phyloP scores from a whole-genome alignment of 352 stramenopile species.

The Elongisporangium anandrum region DNA sequence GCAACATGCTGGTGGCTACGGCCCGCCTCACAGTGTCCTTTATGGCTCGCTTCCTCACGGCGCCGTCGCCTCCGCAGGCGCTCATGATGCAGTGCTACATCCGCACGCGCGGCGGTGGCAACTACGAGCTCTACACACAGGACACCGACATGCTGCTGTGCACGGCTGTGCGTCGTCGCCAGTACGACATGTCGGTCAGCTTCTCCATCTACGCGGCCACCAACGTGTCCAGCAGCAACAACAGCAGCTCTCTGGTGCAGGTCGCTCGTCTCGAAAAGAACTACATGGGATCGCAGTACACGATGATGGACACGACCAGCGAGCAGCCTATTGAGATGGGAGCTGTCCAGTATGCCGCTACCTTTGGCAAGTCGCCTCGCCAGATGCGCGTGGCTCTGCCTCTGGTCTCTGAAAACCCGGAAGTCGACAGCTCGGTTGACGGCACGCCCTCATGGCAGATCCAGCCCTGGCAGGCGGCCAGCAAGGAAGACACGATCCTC shows the following conservation, averaged over 20 bases:
- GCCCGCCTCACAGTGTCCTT: constrained; percentile 52
- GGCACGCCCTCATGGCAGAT: constrained; percentile 48
- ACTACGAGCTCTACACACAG: constrained; percentile 85
- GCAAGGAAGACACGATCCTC: constrained; percentile 79
- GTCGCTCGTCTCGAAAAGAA: constrained; percentile 83
- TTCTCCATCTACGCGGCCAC: constrained; percentile 71
- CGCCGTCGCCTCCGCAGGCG: constrained; percentile 49
- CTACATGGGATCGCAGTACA: constrained; percentile 88
- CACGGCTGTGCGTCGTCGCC: constrained; percentile 68
- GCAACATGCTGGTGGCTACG: constrained; percentile 48
- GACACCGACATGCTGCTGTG: constrained; percentile 73
- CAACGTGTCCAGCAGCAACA: constrained; percentile 30
- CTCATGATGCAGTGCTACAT: constrained; percentile 89
- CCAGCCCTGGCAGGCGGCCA: constrained; percentile 44
- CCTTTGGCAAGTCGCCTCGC: constrained; percentile 80
- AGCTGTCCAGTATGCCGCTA: constrained; percentile 81
- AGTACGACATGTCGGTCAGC: constrained; percentile 87
- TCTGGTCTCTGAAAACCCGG: constrained; percentile 35
- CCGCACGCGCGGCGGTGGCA: constrained; percentile 68
- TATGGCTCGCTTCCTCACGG: constrained; percentile 52
- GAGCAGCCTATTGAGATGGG: constrained; percentile 58
- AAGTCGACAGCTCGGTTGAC: constrained; percentile 35
- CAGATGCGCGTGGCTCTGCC: constrained; percentile 81
- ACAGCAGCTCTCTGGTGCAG: constrained; percentile 26
- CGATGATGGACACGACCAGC: constrained; percentile 66